Percentiles rank a stretch among this genome's conserved stretches.
phyloP scores from a whole-genome alignment of 1,139 yeast genomes.

The Pichia kudriavzevii region DNA sequence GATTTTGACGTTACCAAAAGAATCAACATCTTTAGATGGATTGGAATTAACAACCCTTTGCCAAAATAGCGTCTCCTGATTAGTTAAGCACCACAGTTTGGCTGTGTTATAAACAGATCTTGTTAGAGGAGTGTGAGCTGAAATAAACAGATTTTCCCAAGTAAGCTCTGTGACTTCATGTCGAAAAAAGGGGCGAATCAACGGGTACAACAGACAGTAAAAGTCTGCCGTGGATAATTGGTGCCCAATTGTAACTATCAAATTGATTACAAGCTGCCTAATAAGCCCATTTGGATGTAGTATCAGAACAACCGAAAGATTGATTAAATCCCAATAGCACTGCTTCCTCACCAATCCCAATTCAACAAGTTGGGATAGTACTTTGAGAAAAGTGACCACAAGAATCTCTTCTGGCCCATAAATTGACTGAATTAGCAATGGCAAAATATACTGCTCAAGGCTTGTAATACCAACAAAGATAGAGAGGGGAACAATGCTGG shows the following conservation, averaged over 20 bases:
- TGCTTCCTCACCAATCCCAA: constrained; percentile 45
- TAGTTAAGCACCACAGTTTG: constrained; percentile 64
- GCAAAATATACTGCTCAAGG: constrained; percentile 81
- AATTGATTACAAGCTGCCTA: constrained; percentile 56
- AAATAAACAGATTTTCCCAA: constrained; percentile 58
- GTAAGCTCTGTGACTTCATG: constrained; percentile 65
- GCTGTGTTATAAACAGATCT: constrained; percentile 60
- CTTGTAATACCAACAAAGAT: constrained; percentile 75
- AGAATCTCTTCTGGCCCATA: constrained; percentile 81
- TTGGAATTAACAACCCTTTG: constrained; percentile 34
- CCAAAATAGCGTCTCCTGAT: constrained; percentile 75
- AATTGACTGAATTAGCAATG: constrained; percentile 73
- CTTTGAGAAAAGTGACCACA: constrained; percentile 64
- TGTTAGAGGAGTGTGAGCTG: constrained; percentile 59
- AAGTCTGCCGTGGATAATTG: constrained; percentile 69
- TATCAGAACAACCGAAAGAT: constrained; percentile 42
- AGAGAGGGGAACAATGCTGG: constrained; percentile 70
- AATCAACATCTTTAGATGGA: constrained; percentile 28
- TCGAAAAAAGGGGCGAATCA: constrained; percentile 66
- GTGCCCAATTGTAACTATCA: constrained; percentile 55
- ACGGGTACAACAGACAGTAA: constrained; percentile 76
- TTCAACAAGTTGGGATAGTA: constrained; percentile 51
- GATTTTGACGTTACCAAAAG: constrained; percentile 37
- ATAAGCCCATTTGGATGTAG: constrained; percentile 89
- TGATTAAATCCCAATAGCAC: constrained; percentile 45